phyloP scores from a whole-genome alignment of 441 rosid genomes.

The Eugenia klotzschiana region DNA sequence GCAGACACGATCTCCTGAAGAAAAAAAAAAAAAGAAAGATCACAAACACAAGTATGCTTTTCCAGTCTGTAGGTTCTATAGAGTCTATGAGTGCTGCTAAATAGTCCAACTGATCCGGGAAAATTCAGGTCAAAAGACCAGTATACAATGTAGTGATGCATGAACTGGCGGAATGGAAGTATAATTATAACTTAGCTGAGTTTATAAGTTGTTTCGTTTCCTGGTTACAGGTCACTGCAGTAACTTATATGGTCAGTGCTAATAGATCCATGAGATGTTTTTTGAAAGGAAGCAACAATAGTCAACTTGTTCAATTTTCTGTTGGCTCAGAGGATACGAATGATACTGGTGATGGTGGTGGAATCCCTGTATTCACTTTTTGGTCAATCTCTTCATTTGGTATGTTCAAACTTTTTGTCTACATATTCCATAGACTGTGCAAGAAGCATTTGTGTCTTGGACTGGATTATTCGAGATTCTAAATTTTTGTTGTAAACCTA shows the following conservation, averaged over 20 bases:
- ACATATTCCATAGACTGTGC: neutral
- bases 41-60: neutral
- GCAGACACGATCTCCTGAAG: too few relatives aligned
- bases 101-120: neutral
- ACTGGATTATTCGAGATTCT: neutral
- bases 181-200: neutral
- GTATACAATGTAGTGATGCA: neutral
- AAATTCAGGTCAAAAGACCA: neutral
- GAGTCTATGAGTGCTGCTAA: neutral
- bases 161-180: neutral
- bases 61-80: neutral
- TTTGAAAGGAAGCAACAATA: slow-evolving; percentile 23
- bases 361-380: slow-evolving; percentile 51
- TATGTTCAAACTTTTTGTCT: slow-evolving; percentile 13
- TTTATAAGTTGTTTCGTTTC: neutral
- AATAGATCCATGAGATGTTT: slow-evolving; percentile 57
- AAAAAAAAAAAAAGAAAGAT: neutral
- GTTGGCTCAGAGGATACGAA: slow-evolving; percentile 22
- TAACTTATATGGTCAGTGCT: slow-evolving; percentile 39
- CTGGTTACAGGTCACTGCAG: slow-evolving; percentile 35
- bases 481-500: neutral
- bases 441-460: neutral
- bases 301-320: slow-evolving; percentile 55
- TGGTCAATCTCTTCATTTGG: slow-evolving; percentile 49
- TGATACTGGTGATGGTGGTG: slow-evolving; percentile 66